Evolutionary conservation across 257 asterid species (phyloP).

Genomic region (Petrea volubilis): DNA sequence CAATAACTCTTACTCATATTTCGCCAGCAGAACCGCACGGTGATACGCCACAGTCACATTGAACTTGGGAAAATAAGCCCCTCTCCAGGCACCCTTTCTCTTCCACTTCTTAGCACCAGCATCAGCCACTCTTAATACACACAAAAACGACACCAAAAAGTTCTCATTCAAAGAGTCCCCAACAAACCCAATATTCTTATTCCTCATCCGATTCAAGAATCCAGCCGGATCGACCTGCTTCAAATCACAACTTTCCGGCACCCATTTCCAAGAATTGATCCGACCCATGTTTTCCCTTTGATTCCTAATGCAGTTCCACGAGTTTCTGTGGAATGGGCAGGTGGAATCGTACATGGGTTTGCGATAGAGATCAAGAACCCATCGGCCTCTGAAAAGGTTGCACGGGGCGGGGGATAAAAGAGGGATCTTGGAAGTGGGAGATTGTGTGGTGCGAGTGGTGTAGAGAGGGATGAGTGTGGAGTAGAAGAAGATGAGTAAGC

Average conservation of each 20-base stretch:
- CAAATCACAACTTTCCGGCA: constrained; percentile 67
- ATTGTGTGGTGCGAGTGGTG: constrained; percentile 25
- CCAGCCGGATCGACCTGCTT: constrained; percentile 64
- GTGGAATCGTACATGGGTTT: constrained; percentile 74
- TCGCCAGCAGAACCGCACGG: constrained; percentile 90
- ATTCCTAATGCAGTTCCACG: constrained; percentile 91
- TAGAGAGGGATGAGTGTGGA: constrained; percentile 56
- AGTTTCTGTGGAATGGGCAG: constrained; percentile 86
- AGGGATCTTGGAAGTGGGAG: constrained; percentile 30
- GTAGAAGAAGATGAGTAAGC: constrained; percentile 68
- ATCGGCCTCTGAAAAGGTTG: constrained; percentile 72
- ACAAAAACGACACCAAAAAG: constrained; percentile 73
- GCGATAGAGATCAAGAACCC: constrained; percentile 71
- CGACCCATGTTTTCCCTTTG: constrained; percentile 70
- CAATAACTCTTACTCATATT: constrained; percentile 60
- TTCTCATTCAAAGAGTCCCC: constrained; percentile 97
- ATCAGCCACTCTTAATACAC: constrained; percentile 72
- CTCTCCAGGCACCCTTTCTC: constrained; percentile 97
- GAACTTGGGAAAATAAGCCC: constrained; percentile 82
- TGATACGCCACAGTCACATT: constrained; percentile 93
- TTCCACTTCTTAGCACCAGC: constrained; percentile 88
- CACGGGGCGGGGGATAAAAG: constrained; percentile 42
- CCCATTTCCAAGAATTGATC: constrained; percentile 98
- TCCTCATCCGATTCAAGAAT: constrained; percentile 71
- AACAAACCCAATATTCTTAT: constrained; percentile 82